Percentiles rank a stretch among this genome's conserved stretches.
phyloP scores from a whole-genome alignment of 805 yeast genomes.

The Torulaspora microellipsoides region DNA sequence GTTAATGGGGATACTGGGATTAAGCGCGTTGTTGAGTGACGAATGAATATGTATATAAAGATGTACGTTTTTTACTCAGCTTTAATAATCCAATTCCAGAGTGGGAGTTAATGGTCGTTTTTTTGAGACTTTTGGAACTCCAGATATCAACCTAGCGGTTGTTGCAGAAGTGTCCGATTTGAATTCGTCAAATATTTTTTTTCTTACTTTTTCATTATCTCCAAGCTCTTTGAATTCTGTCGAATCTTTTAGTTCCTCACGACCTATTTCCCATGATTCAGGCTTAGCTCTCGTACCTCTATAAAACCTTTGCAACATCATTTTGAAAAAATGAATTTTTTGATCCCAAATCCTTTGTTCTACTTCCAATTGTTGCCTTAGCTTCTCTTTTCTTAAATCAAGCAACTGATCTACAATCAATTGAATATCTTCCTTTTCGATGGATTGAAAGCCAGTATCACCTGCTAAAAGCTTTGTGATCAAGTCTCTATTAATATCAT shows the following conservation, averaged over 20 bases:
- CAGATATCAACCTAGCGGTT: constrained; percentile 15
- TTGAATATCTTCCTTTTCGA: constrained; percentile 30
- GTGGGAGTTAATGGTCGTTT: constrained; percentile 28
- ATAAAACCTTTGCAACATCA: constrained; percentile 22
- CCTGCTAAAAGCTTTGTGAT: constrained; percentile 17
- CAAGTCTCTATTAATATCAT: constrained; percentile 12
- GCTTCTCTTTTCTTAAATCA: constrained; percentile 23
- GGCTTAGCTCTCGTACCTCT: constrained; percentile 22
- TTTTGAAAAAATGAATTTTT: constrained; percentile 25
- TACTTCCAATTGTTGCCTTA: constrained; percentile 19
- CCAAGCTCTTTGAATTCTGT: constrained; percentile 37
- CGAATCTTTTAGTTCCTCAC: constrained; percentile 26
- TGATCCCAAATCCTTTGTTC: constrained; percentile 18
- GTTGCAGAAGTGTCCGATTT: constrained; percentile 18
- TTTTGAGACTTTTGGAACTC: constrained; percentile 17
- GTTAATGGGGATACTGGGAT: constrained; percentile 66
- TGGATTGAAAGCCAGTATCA: constrained; percentile 24
- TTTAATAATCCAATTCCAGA: constrained; percentile 35
- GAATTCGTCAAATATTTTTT: constrained; percentile 35
- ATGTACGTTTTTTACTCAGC: neutral
- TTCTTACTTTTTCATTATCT: constrained; percentile 28
- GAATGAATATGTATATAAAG: constrained; percentile 35
- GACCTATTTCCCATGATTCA: constrained; percentile 38
- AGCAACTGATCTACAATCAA: constrained; percentile 30
- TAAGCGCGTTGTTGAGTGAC: constrained; percentile 59